These are phyloP conservation scores for Nowakowskiella sp. DNA, from an alignment of 192 early-diverging fungal species.

Conservation along the genomic window DNA sequence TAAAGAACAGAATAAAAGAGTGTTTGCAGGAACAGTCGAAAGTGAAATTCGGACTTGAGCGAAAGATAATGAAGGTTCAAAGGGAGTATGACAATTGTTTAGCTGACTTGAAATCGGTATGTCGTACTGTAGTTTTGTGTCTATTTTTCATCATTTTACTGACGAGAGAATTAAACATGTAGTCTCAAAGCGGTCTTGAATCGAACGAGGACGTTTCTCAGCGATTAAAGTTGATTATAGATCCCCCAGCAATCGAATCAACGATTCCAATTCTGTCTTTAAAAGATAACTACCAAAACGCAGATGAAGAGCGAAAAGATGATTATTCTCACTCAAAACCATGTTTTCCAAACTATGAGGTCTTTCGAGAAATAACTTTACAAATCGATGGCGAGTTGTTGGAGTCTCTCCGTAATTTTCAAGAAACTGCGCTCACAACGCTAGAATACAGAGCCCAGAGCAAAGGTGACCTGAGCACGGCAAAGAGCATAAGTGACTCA, in stretches of 20 bases:
- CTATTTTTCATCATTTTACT: no score
- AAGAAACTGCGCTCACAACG: no score
- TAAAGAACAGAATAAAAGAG: conserved; percentile 43
- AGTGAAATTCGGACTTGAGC: conserved; percentile 42
- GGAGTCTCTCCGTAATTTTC: no score
- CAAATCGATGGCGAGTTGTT: no score
- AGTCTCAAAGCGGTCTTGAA: conserved; percentile 30
- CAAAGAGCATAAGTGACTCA: conserved; percentile 2
- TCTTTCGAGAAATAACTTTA: no score
- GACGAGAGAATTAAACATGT: neutral
- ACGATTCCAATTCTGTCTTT: conserved; percentile 21
- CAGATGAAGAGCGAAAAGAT: neutral
- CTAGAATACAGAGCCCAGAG: no score
- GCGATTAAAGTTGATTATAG: conserved; percentile 27
- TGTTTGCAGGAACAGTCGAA: conserved; percentile 39
- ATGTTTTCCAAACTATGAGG: neutral
- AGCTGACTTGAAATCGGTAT: conserved; percentile 7
- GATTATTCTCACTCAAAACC: neutral
- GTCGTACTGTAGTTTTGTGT: neutral
- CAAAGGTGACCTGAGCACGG: conserved; percentile 6
- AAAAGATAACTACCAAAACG: conserved; percentile 11
- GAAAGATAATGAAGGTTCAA: conserved; percentile 37
- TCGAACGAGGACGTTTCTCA: conserved; percentile 41
- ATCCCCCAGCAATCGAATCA: conserved; percentile 35
- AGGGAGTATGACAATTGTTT: conserved; percentile 25